Evolutionary conservation across 495 filamentous ascomycete genomes (phyloP).

Genomic region (Aspergillus ellipticus): DNA sequence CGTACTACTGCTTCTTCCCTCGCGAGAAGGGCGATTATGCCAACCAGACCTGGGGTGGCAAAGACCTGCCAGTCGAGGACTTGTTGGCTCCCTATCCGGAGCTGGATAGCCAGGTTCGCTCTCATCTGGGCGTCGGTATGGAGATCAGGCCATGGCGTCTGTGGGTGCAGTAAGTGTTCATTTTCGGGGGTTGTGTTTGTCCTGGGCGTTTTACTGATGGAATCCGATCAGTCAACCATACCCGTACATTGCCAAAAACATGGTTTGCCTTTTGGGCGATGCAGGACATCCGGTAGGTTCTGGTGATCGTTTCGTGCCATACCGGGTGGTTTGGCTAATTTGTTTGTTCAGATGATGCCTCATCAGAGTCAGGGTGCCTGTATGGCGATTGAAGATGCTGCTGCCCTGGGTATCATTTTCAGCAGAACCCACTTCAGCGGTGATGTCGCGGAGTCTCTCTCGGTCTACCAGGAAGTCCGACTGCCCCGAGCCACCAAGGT

Average conservation of each 20-base stretch:
- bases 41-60: slow-evolving; percentile 39
- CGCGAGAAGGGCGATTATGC: slow-evolving; percentile 39
- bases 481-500: slow-evolving; percentile 42
- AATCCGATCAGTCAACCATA: slow-evolving; percentile 31
- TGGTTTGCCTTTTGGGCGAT: slow-evolving; percentile 38
- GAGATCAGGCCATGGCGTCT: slow-evolving; percentile 49
- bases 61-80: slow-evolving; percentile 35
- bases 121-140: slow-evolving; percentile 37
- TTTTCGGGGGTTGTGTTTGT: not conserved
- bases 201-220: slow-evolving; percentile 14
- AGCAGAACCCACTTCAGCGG: slow-evolving; percentile 36
- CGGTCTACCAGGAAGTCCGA: slow-evolving; percentile 43
- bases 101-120: slow-evolving; percentile 37
- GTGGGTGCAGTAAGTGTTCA: slow-evolving; percentile 37
- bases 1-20: slow-evolving; percentile 51
- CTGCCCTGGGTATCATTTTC: slow-evolving; percentile 45
- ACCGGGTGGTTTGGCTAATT: not conserved
- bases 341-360: slow-evolving; percentile 40
- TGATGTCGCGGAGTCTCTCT: slow-evolving; percentile 36
- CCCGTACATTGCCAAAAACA: slow-evolving; percentile 27
- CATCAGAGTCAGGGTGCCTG: slow-evolving; percentile 51
- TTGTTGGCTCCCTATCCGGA: slow-evolving; percentile 43
- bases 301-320: not conserved
- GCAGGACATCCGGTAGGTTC: slow-evolving; percentile 33
- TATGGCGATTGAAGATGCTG: slow-evolving; percentile 50